Base-by-base conservation (phyloP, 1,284 basidiomycete species). In the Volvariella surrecta region DNA sequence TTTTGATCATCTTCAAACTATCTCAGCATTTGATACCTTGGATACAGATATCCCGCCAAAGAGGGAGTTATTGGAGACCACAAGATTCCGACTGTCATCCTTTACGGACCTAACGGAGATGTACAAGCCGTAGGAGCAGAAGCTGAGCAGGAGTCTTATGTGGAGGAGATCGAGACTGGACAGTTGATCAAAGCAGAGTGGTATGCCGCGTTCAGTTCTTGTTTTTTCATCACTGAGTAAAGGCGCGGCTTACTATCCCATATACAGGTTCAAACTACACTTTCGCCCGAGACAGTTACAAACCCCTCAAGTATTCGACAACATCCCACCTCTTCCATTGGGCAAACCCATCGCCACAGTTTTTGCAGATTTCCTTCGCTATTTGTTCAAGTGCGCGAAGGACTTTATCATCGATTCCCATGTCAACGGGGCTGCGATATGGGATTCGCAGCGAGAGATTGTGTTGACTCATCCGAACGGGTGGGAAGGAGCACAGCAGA, bases 241-340 rank as follows among this genome's bases (percentile, higher is more conserved):
- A n/a, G n/a, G n/a, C n/a, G n/a, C n/a, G n/a, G n/a, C n/a, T n/a
- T n/a, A n/a, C n/a, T n/a, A n/a, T n/a, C n/a, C n/a, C n/a, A n/a
- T n/a, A n/a, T n/a, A 19, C 20, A 75, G 74, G 73, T 75, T 73
- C 60, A 76, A 76, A 50, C 52, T 76, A 0, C 53, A 73, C 47
- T 52, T 76, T 1, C 64, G 66, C 3, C 61, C 71, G 32, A 54
- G 56, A 10, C 15, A 19, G 15, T 9, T 20, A 48, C 63, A 39
- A 10, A 20, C 34, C 13, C 24, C 17, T 4, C 21, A 18, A 8
- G 32, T 41, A 9, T 6, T 19, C 34, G 30, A 22, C 20, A n/a
- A 22, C 18, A 31, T 43, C 18, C 21, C 21, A 15, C 40, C 45
- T 16, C 45, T 46, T 28, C 45, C 45, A 3, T 49, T 51, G 4